Evolutionary conservation across 768 basidiomycete species (phyloP), one percentile per base, ranked within the genome.

Genomic region (Leccinum obscurum): DNA sequence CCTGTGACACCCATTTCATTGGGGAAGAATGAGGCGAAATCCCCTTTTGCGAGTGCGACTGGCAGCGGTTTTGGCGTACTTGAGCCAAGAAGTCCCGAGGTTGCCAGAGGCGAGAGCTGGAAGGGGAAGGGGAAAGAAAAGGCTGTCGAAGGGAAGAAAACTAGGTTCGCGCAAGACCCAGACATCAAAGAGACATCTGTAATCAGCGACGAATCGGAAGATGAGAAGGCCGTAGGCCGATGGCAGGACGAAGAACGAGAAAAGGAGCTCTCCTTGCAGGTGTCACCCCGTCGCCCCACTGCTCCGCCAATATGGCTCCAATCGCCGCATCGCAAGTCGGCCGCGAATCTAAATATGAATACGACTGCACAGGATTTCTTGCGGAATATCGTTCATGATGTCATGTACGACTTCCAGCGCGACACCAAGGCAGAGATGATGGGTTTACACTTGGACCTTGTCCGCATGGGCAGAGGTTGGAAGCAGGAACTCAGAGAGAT

Each of bases 381-480:
- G 60, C 82, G 84, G 57, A 79, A 79, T 24, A 83, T 90, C 56
- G 82, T 92, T 55, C 80, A 81, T 50, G 89, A 91, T 57, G 86
- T 85, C 59, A 84, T 92, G 84, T 83, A 80, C 63, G 90, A 92
- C 63, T 88, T 84, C 67, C 87, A 86, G 69, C 78, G 80, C 62
- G 88, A 91, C 70, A 85, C 83, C 24, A 81, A 82, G 66, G 78
- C 82, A n/a, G 86, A 90, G 77, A 83, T 91, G 81, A 81, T 83
- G 70, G 88, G 87, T 2, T 75, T 92, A 58, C 90, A 92, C 72
- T 66, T 92, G 61, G 90, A 92, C 67, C 67, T 91, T 58, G 76
- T 92, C 37, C 78, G 83, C 58, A 86, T 90, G 85, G 87, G 89
- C 2, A 75, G 86, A 35, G 81, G 81, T 26, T 89, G 86, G 88